Percentiles rank a stretch among this genome's conserved stretches.
phyloP scores from a whole-genome alignment of 441 rosid genomes.

The Croton setiger region DNA sequence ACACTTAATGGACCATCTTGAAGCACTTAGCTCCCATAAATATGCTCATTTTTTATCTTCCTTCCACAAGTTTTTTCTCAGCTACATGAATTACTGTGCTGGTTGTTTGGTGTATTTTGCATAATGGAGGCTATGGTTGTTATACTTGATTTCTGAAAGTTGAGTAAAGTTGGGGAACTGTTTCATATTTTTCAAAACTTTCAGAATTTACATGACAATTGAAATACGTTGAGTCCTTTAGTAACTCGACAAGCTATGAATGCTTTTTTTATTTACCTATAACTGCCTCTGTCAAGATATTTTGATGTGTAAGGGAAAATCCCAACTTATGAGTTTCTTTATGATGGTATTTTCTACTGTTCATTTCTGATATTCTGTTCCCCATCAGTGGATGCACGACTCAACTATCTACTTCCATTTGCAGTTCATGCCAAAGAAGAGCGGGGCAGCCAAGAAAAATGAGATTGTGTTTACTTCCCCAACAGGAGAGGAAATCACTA shows the following conservation, averaged over 20 bases:
- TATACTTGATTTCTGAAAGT: not conserved
- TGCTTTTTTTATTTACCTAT: not conserved
- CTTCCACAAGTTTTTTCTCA: not conserved
- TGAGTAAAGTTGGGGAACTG: not conserved
- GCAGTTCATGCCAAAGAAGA: constrained; percentile 66
- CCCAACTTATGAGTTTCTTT: not conserved
- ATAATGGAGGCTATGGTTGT: not conserved
- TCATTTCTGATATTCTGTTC: not conserved
- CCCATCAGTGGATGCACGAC: not conserved
- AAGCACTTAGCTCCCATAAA: not conserved
- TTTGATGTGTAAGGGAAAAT: not conserved
- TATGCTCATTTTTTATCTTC: not conserved
- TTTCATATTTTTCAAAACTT: not conserved
- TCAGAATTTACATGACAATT: not conserved
- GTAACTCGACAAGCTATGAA: not conserved
- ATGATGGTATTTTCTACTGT: not conserved
- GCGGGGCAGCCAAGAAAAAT: constrained; percentile 55
- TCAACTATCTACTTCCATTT: constrained; percentile 12
- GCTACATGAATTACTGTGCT: too few relatives aligned
- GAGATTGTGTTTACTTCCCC: constrained; percentile 83
- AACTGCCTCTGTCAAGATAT: not conserved
- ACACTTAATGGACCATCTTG: not conserved
- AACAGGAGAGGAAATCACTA: constrained; percentile 76
- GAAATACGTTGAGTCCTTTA: not conserved
- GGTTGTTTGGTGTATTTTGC: not conserved